Evolutionary conservation across 768 basidiomycete species (phyloP), one percentile per base, ranked within the genome.

Genomic region (Leccinum longicurvipes): DNA sequence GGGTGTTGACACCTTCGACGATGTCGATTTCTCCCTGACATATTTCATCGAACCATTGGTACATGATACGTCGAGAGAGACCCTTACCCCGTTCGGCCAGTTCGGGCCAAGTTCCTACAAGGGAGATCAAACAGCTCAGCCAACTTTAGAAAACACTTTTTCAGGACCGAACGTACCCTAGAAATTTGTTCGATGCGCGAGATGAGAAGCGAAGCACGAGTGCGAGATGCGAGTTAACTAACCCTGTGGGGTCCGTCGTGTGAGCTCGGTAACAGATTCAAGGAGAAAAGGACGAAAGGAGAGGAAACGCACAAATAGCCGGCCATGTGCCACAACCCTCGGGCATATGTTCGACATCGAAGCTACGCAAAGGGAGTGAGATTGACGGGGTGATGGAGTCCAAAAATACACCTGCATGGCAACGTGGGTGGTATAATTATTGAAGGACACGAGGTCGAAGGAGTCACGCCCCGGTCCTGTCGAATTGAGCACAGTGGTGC

Each of bases 301-400:
- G 23, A 14, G 12, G 29, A 14, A 29, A 70, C 68, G 10, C n/a
- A 73, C 73, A 75, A 9, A 72, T 47, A 36, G 72, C 72, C 10
- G 73, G 74, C 73, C 74, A 76, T 7, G 73, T 74, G 0, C 73
- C 75, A 51, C 76, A 76, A 15, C 72, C 75, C 28, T 68, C 60
- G 1, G 75, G 75, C 72, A 76, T 76, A 50, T 73, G 71, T 2
- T 23, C 66, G 19, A 76, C 68, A 47, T 76, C 74, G 32, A 75
- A 74, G 27, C 69, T 71, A 49, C 6, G 8, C 14, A 24, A 31
- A 47, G n/a, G 1, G 3, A 4, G 8, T 53, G 21, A 54, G 52
- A 52, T 44, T 0, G n/a, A n/a, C 12, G 6, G 25, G 4, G 42
- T 5, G 21, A 39, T 0, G 3, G 4, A n/a, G 9, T 19, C 3